phyloP scores from a whole-genome alignment of 768 basidiomycete species.

The Phanerochaete sordida region DNA sequence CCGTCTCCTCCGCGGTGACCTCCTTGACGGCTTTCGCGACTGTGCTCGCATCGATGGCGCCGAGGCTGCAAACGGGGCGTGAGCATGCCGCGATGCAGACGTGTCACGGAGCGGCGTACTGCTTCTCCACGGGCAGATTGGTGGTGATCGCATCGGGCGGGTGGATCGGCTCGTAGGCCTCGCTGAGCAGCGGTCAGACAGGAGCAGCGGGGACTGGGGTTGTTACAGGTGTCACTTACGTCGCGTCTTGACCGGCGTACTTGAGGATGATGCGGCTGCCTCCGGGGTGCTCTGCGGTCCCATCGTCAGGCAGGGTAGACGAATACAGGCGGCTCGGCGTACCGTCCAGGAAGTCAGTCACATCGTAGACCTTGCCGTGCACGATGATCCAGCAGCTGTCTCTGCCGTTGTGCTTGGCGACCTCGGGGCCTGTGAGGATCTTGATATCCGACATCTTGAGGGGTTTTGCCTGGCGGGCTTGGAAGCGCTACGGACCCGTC shows the following conservation, averaged over 20 bases:
- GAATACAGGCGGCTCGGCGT: background rate
- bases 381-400: constrained; percentile 84
- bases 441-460: constrained; percentile 2
- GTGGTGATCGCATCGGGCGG: constrained; percentile 80
- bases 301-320: background rate
- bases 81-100: background rate
- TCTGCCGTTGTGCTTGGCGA: constrained; percentile 54
- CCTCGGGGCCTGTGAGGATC: constrained; percentile 32
- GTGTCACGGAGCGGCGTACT: constrained; percentile 28
- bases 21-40: constrained; percentile 57
- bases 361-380: constrained; percentile 53
- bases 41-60: constrained; percentile 66
- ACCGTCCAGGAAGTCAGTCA: constrained; percentile 39
- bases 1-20: constrained; percentile 69
- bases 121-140: constrained; percentile 77
- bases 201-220: background rate
- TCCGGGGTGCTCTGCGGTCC: constrained; percentile 6
- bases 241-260: constrained; percentile 52
- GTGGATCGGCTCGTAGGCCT: constrained; percentile 86
- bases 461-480: background rate
- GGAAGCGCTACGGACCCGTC: background rate
- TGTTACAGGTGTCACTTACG: background rate
- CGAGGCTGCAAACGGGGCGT: constrained; percentile 48
- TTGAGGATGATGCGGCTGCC: constrained; percentile 44
- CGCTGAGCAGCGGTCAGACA: constrained; percentile 13